These are phyloP conservation scores for Persicaria tinctoria DNA, from an alignment of 148 eudicot genomes.

Conservation along the genomic window DNA sequence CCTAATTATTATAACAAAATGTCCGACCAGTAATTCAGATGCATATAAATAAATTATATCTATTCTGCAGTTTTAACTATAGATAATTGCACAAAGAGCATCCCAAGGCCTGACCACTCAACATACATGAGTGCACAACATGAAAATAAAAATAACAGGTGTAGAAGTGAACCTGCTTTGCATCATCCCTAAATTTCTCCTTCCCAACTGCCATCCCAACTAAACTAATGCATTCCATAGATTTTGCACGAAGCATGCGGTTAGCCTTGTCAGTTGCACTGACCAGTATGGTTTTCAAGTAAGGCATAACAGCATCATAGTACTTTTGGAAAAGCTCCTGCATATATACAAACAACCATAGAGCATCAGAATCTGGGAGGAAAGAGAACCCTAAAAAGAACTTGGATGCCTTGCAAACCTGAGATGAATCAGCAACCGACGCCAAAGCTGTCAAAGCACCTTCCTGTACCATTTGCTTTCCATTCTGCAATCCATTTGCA, in stretches of 20 bases:
- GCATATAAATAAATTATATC: not conserved
- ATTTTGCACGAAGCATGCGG: slow-evolving; percentile 39
- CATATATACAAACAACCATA: slow-evolving; percentile 12
- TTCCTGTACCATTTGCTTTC: slow-evolving; percentile 45
- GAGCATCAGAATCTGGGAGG: not conserved
- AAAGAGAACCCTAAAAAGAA: not conserved
- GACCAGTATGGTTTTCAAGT: slow-evolving; percentile 30
- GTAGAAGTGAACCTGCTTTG: slow-evolving; percentile 26
- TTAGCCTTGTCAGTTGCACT: slow-evolving; percentile 34
- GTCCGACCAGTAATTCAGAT: slow-evolving; percentile 1
- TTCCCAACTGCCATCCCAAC: slow-evolving; percentile 55
- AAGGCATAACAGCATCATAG: slow-evolving; percentile 45
- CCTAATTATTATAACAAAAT: slow-evolving; percentile 15
- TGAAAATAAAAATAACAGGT: not conserved
- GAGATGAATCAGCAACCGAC: slow-evolving; percentile 43
- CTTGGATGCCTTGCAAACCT: slow-evolving; percentile 16
- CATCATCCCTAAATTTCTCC: slow-evolving; percentile 41
- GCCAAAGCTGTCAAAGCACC: slow-evolving; percentile 45
- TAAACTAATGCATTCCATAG: slow-evolving; percentile 42
- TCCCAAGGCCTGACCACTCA: not conserved
- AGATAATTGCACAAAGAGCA: not conserved
- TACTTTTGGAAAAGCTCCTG: slow-evolving; percentile 41
- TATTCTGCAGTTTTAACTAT: not conserved
- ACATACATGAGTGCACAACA: not conserved
- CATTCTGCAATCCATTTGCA: slow-evolving; percentile 26